A percentile compares a stretch with the other conserved stretches of the same genome.
Evolutionary conservation across 306 rosid species (phyloP).

Genomic region (Begonia peltatifolia): DNA sequence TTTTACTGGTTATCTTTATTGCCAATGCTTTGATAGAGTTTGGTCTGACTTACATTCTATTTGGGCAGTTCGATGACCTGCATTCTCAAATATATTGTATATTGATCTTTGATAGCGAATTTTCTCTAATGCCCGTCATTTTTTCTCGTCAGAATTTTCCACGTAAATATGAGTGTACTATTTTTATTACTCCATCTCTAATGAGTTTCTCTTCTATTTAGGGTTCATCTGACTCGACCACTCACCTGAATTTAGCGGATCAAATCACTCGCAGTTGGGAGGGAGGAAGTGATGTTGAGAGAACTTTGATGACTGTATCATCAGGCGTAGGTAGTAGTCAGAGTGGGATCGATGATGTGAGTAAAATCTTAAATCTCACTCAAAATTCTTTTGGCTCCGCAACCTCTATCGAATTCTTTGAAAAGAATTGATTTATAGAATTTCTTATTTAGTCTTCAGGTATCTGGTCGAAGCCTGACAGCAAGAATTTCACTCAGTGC

Average conservation of each 20-base stretch:
- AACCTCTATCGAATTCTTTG: constrained; percentile 11
- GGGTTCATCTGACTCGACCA: constrained; percentile 37
- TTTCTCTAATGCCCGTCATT: too few species aligned
- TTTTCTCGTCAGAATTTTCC: too few species aligned
- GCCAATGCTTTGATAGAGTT: too few species aligned
- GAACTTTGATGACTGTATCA: constrained; percentile 45
- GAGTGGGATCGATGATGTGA: constrained; percentile 34
- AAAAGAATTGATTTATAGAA: not conserved
- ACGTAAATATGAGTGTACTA: too few species aligned
- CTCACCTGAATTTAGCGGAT: constrained; percentile 24
- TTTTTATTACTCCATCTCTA: too few species aligned
- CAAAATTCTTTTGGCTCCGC: too few species aligned
- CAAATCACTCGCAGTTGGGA: constrained; percentile 33
- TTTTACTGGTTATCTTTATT: too few species aligned
- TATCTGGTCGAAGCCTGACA: constrained; percentile 60
- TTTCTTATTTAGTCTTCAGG: constrained; percentile 47
- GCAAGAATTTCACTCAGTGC: constrained; percentile 67
- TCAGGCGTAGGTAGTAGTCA: constrained; percentile 31
- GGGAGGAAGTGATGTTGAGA: constrained; percentile 43
- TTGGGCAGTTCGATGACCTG: too few species aligned
- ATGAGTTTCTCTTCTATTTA: constrained; percentile 15
- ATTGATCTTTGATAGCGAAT: too few species aligned
- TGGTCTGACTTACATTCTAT: too few species aligned
- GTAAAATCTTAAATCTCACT: constrained; percentile 11
- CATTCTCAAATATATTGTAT: too few species aligned